phyloP scores from a whole-genome alignment of 179 eudicot species.

The Sideroxylon spinosum region DNA sequence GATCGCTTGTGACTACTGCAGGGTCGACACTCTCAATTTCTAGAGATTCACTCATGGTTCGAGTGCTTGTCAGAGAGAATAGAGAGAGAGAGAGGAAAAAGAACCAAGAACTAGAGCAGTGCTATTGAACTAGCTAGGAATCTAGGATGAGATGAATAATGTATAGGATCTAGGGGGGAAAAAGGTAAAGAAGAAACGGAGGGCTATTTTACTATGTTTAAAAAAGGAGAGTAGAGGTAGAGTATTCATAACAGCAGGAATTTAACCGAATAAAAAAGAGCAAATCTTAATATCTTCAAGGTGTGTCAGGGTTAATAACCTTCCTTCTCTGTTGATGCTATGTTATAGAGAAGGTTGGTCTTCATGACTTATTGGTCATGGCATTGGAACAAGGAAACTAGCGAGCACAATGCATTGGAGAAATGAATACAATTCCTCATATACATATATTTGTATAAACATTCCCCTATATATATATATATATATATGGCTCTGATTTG shows the following conservation, averaged over 20 bases:
- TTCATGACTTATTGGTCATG: neutral
- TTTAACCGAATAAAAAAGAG: neutral
- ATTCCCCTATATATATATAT: too few species aligned
- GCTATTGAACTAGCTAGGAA: neutral
- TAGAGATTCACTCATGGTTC: slow-evolving; percentile 9
- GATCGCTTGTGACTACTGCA: neutral
- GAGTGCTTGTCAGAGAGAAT: neutral
- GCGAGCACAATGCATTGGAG: neutral
- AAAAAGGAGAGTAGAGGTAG: too few species aligned
- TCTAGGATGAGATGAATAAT: slow-evolving; percentile 2
- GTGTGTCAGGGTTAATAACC: neutral
- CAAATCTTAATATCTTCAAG: slow-evolving; percentile 14
- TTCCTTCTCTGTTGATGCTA: neutral
- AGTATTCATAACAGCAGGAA: too few species aligned
- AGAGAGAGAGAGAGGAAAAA: neutral
- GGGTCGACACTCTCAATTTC: neutral
- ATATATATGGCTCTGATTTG: neutral
- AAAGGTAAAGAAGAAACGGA: neutral
- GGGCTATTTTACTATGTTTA: too few species aligned
- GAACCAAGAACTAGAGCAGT: neutral
- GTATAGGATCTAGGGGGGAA: too few species aligned
- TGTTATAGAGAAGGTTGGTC: neutral
- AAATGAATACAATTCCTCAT: neutral
- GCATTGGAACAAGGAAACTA: neutral
- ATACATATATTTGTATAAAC: neutral